A percentile compares a stretch with the other conserved stretches of the same genome.
Evolutionary conservation across 192 early-diverging fungal genomes (phyloP).

Genomic region (Powellomyces hirtus): DNA sequence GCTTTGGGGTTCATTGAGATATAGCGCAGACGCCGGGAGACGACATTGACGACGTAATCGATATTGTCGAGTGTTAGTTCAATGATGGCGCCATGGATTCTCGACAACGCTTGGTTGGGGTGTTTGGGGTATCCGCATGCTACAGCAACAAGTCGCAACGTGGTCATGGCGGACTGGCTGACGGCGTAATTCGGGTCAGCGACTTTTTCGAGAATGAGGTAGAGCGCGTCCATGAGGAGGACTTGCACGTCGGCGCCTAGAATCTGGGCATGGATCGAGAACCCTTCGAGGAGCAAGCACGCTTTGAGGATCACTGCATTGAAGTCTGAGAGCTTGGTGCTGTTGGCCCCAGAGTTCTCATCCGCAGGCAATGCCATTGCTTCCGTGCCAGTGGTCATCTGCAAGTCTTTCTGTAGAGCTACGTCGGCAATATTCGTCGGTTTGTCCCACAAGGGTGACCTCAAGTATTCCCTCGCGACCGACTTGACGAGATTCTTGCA

Average conservation of each 20-base stretch:
- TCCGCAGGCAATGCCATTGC: neutral
- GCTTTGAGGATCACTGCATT: slow-evolving; percentile 29
- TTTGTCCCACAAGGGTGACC: slow-evolving; percentile 1
- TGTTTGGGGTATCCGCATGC: slow-evolving; percentile 5
- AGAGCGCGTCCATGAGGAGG: slow-evolving; percentile 36
- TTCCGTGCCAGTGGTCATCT: neutral
- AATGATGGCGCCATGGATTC: neutral
- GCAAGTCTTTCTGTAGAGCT: neutral
- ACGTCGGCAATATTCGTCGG: slow-evolving; percentile 13
- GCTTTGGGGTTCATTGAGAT: slow-evolving; percentile 26
- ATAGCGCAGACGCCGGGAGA: slow-evolving; percentile 29
- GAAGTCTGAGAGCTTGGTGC: slow-evolving; percentile 5
- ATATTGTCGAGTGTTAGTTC: slow-evolving; percentile 31
- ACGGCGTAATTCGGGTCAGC: slow-evolving; percentile 34
- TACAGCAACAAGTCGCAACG: neutral
- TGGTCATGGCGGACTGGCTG: slow-evolving; percentile 13
- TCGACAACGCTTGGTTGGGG: neutral
- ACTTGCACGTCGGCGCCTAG: slow-evolving; percentile 20
- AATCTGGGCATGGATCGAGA: slow-evolving; percentile 5
- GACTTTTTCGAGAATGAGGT: slow-evolving; percentile 34
- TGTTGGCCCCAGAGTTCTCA: neutral
- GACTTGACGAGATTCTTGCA: neutral
- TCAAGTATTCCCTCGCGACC: slow-evolving; percentile 8
- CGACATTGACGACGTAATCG: slow-evolving; percentile 44
- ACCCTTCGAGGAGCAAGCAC: slow-evolving; percentile 29